Evolutionary conservation across 2,329 filamentous ascomycete species (phyloP), one percentile per base, ranked within the genome.

Genomic region (Colletotrichum sp.): DNA sequence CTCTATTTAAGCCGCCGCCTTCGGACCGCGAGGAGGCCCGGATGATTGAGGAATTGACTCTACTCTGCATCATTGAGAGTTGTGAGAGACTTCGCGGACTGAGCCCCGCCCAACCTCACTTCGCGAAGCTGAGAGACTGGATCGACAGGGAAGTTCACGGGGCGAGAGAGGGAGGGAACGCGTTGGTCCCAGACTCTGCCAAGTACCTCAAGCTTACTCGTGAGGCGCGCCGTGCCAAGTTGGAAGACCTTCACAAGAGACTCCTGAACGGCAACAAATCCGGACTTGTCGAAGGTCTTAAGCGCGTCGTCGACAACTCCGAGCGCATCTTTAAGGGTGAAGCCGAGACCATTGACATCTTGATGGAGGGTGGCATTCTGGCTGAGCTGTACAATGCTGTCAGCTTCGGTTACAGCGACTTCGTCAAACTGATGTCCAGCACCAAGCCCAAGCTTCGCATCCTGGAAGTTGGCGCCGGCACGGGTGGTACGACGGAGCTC

Each of bases 361-460:
- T 85, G 8, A 80, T 82, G 69, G 77, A 80, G 18, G 83, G 78
- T 14, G 80, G 32, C 48, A 18, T 24, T 12, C 61, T 72, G 0
- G 24, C 70, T 0, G 21, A 59, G 30, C 21, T 72, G 0, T 72
- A 72, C 24, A 36, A 26, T 2, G 16, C 18, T 28, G 16, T 66
- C 4, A 72, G 61, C 6, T 72, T 43, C 7, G 70, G 30, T 2
- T 59, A 67, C 0, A 36, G 70, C 5, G 61, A 67, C 21, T 72
- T 72, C 28, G n/a, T 78, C 67, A 8, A 26, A 30, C 18, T 80
- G 76, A 21, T 83, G 69, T 69, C 79, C 63, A 65, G 80, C 79
- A 81, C 77, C 4, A 80, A 79, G 7, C 78, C 80, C 5, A 77
- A 78, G 9, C 82, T 89, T 6, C 87, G 88, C 36, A 84, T 77